Evolutionary conservation across 2,329 filamentous ascomycete genomes (phyloP), one percentile per base, ranked within the genome.

Genomic region (Calonectria henricotiae): DNA sequence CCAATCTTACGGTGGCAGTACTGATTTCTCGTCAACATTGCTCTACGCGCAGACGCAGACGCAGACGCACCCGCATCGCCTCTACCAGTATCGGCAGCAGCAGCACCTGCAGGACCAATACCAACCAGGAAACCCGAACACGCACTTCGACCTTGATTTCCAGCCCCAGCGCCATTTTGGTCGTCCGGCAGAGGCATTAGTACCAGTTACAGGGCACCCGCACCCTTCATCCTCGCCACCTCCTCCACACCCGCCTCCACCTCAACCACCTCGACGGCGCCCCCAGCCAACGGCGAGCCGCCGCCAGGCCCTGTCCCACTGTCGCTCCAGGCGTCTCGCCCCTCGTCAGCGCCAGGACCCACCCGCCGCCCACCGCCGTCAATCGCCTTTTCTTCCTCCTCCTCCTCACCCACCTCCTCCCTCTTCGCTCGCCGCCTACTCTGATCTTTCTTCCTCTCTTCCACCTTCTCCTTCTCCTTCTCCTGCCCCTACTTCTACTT

Each of bases 351-450:
- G 75, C 63, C 71, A 74, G 68, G 71, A 76, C 72, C 75, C 75
- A 75, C 74, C 68, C 74, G 67, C 69, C 71, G 55, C 71, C 75
- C 72, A 76, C 73, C 76, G 49, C 76, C 74, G 71, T 69, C 74
- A 76, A 71, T 74, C 75, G 74, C 72, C 76, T 79, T 79, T 78
- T 80, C 74, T 77, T 77, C 73, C 73, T 74, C 77, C 76, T 75
- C 77, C 76, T 72, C 74, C 75, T 79, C 77, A 66, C 69, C 70
- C 71, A 71, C 71, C 75, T 73, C 73, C 69, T 71, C 73, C 67
- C 67, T 69, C 73, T 73, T 71, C 73, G 68, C 71, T 73, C 73
- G 72, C 74, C 76, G 70, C 73, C 71, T 73, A 49, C 64, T 71
- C 73, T 71, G 69, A 68, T 69, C 69, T 72, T 63, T 74, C 70